These are phyloP conservation scores for Stentor coeruleus DNA, from an alignment of 73 alveolate species.

Conservation along the genomic window DNA sequence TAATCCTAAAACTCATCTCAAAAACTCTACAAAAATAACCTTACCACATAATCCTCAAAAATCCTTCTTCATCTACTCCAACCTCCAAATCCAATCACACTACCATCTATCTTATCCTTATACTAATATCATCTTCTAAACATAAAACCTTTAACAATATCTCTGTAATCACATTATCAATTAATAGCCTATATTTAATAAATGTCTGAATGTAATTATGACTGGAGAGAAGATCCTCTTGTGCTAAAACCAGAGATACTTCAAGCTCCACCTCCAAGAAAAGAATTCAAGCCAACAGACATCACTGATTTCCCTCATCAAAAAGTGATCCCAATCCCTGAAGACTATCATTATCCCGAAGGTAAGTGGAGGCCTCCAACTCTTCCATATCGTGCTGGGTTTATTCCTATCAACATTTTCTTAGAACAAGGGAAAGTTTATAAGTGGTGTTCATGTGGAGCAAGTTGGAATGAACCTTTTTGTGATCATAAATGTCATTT, in stretches of 20 bases:
- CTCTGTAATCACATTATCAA: too few relatives aligned
- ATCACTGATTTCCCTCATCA: constrained; percentile 84
- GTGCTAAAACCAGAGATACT: neutral
- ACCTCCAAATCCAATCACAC: too few relatives aligned
- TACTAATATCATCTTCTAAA: too few relatives aligned
- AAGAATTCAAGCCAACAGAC: constrained; percentile 65
- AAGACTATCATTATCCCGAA: constrained; percentile 40
- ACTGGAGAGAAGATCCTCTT: constrained; percentile 18
- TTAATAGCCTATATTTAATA: too few relatives aligned
- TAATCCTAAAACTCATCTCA: too few relatives aligned
- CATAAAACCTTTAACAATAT: too few relatives aligned
- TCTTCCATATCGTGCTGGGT: constrained; percentile 75
- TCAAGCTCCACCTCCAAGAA: constrained; percentile 31
- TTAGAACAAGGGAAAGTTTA: constrained; percentile 76
- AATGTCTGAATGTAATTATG: neutral
- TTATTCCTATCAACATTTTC: constrained; percentile 68
- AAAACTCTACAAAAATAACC: too few relatives aligned
- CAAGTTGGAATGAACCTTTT: constrained; percentile 66
- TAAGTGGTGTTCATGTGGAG: constrained; percentile 84
- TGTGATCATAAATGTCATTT: constrained; percentile 89
- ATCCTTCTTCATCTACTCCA: too few relatives aligned
- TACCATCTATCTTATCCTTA: too few relatives aligned
- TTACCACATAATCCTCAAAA: too few relatives aligned
- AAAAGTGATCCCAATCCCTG: constrained; percentile 32
- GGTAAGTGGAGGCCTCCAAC: constrained; percentile 85